Percentiles rank a stretch among this genome's conserved stretches.
These are phyloP conservation scores for Lolium rigidum DNA, from an alignment of 176 grass and related monocot species.

Conservation along the genomic window DNA sequence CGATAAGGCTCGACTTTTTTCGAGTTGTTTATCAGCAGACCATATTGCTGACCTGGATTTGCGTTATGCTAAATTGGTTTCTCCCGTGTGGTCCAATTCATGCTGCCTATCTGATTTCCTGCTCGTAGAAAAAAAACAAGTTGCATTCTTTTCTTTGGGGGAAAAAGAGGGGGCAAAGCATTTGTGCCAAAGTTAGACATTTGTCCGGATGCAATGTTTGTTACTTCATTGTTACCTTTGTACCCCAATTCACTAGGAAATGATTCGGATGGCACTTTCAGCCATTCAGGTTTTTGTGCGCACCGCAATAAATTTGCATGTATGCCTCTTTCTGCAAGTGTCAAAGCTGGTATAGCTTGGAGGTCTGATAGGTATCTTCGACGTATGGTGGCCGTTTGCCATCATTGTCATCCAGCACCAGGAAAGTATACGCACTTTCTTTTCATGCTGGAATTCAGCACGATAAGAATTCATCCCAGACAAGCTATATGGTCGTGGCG, in stretches of 20 bases:
- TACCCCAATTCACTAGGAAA: neutral
- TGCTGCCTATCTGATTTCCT: conserved; percentile 1
- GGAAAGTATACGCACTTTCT: neutral
- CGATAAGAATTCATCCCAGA: no score
- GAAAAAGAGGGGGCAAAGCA: neutral
- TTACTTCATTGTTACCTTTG: conserved; percentile 9
- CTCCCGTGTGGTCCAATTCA: neutral
- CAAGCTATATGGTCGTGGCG: no score
- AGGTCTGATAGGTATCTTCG: neutral
- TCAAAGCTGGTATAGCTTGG: neutral
- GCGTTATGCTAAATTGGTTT: neutral
- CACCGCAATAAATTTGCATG: conserved; percentile 9
- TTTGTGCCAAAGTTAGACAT: neutral
- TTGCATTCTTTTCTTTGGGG: neutral
- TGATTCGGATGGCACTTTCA: conserved; percentile 36
- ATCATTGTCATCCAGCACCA: conserved; percentile 26
- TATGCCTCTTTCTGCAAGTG: neutral
- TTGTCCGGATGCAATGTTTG: neutral
- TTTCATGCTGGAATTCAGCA: neutral
- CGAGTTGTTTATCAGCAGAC: neutral
- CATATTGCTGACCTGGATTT: neutral
- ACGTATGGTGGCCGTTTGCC: neutral
- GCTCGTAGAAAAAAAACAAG: neutral
- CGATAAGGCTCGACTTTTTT: neutral
- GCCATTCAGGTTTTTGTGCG: conserved; percentile 17